Base-by-base conservation (phyloP, 164 flowering plant species). In the Kalanchoe fedtschenkoi region DNA sequence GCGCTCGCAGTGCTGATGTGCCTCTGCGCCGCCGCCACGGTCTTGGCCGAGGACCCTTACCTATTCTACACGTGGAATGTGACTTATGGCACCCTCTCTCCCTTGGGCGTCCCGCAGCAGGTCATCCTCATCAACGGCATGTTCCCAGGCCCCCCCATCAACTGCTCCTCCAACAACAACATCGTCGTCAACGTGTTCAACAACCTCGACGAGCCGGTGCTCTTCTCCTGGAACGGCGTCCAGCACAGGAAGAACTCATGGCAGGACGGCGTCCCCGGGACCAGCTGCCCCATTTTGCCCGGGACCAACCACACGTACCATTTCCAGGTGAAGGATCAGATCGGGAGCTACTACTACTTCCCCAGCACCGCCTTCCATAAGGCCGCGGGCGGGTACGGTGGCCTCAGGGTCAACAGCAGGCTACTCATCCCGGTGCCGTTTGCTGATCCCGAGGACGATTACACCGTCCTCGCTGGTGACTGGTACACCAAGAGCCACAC, bases 241-340 rank as follows among this genome's bases (percentile, higher is more conserved):
- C 72, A 72, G 41, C 79, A 76, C 32, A 68, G 79, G 63, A 73
- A 71, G 64, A 73, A 70, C 60, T 70, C 74, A 3, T 76, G 79
- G 79, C 72, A 70, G 37, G 79, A 76, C 46, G 79, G 79, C 4
- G 24, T 53, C 2, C 62, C 53, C 1, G 79, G 76, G 6, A 76
- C 79, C 8, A 73, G 35, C 59, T 76, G 76, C 39, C 79, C 77
- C 1, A 73, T 76, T 24, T 32, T 58, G 16, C 74, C 79, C 1
- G 75, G 75, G 4, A 60, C 67, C 16, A 76, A 76, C 65, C 61
- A 47, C 58, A 76, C 79, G 17, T 73, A 67, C 58, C 61, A 37
- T 6, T 70, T 72, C 56, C 79, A 76, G 59, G 74, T 72, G 24
- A 76, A 76, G 67, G 79, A 76, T 62, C 79, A 76, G 62, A 73